phyloP scores from a whole-genome alignment of 768 basidiomycete species.

The Termitomyces sp. region DNA sequence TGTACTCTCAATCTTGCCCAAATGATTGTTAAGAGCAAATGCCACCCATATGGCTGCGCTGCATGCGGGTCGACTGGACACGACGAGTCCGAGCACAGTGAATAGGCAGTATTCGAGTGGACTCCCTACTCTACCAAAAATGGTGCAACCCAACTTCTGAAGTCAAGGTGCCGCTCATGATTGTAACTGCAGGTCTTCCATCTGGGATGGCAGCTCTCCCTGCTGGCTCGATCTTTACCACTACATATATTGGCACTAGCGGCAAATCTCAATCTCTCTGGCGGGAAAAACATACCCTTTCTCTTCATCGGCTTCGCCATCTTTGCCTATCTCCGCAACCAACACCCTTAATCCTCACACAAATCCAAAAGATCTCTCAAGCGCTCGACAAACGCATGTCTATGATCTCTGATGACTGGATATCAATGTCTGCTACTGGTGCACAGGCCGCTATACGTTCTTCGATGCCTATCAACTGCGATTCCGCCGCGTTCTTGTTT shows the following conservation, averaged over 20 bases:
- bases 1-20: too few relatives aligned
- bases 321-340: slow-evolving; percentile 50
- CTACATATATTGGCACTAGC: slow-evolving; percentile 46
- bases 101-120: too few relatives aligned
- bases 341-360: slow-evolving; percentile 44
- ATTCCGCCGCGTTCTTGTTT: slow-evolving; percentile 52
- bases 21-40: too few relatives aligned
- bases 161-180: slow-evolving; percentile 53
- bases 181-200: slow-evolving; percentile 48
- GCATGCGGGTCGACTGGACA: too few relatives aligned
- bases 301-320: slow-evolving; percentile 43
- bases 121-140: slow-evolving; percentile 13
- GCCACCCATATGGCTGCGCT: too few relatives aligned
- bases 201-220: slow-evolving; percentile 52
- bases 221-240: slow-evolving; percentile 68
- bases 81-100: too few relatives aligned
- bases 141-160: slow-evolving; percentile 68
- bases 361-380: slow-evolving; percentile 59
- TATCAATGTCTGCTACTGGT: slow-evolving; percentile 63
- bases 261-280: slow-evolving; percentile 30
- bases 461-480: slow-evolving; percentile 48
- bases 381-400: slow-evolving; percentile 82
- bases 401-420: slow-evolving; percentile 77
- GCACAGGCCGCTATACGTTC: slow-evolving; percentile 72
- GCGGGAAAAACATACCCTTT: slow-evolving; percentile 64